Evolutionary conservation across 1,284 basidiomycete genomes (phyloP).

Genomic region (Rhodotorula sp.): DNA sequence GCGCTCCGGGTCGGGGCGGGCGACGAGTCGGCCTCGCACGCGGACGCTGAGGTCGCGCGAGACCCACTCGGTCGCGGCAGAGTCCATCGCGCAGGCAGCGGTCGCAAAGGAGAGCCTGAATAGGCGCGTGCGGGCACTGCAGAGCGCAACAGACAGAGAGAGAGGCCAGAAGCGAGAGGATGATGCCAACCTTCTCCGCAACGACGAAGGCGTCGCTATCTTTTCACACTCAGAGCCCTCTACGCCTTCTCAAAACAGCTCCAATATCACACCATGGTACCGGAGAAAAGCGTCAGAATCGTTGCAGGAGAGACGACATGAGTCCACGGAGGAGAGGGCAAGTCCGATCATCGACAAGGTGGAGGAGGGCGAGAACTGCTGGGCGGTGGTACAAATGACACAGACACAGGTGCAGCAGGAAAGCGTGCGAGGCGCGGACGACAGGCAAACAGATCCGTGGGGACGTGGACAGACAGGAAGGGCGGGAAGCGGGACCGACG

Average conservation of each 20-base stretch:
- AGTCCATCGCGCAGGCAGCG: not conserved
- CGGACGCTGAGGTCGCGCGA: conserved; percentile 28
- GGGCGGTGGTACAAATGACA: no score
- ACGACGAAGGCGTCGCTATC: no score
- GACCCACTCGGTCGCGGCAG: not conserved
- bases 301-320: not conserved
- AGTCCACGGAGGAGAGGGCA: not conserved
- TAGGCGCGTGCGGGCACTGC: not conserved
- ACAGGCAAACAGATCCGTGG: no score
- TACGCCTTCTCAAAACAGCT: no score
- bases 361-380: no score
- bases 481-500: no score
- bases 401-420: no score
- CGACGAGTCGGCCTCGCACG: conserved; percentile 17
- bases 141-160: not conserved
- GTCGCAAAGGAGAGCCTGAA: not conserved
- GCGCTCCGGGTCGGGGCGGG: not conserved
- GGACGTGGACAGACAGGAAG: not conserved
- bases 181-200: no score
- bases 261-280: no score
- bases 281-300: not conserved
- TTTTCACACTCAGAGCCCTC: no score
- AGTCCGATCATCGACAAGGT: no score
- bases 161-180: not conserved
- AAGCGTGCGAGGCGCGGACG: no score